Percentiles rank a stretch among this genome's conserved stretches.
Conservation (phyloP, 1,139 yeast genomes). For the Yamadazyma sp. region DNA sequence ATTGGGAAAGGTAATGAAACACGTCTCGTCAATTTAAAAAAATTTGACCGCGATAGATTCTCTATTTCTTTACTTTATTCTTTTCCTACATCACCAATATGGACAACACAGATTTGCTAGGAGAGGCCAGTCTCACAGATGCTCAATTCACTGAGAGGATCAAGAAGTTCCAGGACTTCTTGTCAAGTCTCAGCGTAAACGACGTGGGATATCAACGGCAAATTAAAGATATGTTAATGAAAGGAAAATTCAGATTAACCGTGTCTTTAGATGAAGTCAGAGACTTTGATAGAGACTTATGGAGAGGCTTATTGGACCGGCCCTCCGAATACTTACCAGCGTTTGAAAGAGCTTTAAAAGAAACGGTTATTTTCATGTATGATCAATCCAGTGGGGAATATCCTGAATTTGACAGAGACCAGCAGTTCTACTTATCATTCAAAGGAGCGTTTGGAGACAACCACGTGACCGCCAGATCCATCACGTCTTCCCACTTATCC, state of each 20-base stretch:
- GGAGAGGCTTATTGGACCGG: conserved; percentile 70
- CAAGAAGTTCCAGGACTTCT: conserved; percentile 84
- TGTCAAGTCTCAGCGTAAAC: conserved; percentile 48
- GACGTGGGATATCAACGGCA: conserved; percentile 66
- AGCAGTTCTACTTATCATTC: conserved; percentile 75
- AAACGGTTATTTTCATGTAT: conserved; percentile 68
- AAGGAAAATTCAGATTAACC: conserved; percentile 63
- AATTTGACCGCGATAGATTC: conserved; percentile 4
- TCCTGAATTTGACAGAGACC: conserved; percentile 54
- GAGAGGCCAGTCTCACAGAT: conserved; percentile 24
- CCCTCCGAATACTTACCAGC: conserved; percentile 93
- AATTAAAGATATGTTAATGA: conserved; percentile 69
- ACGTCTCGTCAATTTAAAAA: conserved; percentile 20
- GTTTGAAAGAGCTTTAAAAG: conserved; percentile 82
- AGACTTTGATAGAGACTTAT: conserved; percentile 75
- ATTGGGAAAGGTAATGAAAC: conserved; percentile 33
- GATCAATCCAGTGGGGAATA: conserved; percentile 55
- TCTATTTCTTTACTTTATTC: conserved; percentile 1
- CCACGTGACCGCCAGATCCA: conserved; percentile 83
- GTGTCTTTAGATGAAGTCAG: conserved; percentile 86
- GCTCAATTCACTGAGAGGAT: conserved; percentile 75
- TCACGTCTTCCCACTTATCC: conserved; percentile 74
- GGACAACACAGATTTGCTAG: conserved; percentile 3
- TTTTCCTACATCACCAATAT: conserved; percentile 3
- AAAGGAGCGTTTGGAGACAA: conserved; percentile 92